Base-by-base conservation (phyloP, 2,329 filamentous ascomycete genomes). In the Didymosphaeria variabile region DNA sequence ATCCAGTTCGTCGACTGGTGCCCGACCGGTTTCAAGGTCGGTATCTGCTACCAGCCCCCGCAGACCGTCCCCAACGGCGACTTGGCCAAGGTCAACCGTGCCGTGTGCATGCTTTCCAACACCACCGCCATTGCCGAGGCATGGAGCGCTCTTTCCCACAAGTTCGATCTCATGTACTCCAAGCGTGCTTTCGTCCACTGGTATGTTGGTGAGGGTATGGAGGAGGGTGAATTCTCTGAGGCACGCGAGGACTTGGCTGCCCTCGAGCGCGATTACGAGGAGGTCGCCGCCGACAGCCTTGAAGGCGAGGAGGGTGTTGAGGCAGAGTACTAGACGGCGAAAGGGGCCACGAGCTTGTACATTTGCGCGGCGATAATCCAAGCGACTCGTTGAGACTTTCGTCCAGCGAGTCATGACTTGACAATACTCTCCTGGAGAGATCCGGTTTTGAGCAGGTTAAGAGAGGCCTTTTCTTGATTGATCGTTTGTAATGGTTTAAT, bases 121-220 rank as follows among this genome's bases (percentile, higher is more conserved):
- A 99, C 95, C 74, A 99, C 95, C 56, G 94, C 95, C 77, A 99
- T 99, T 77, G 92, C 94, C 77, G 94, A 98, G 85, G 95, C 95
- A 67, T 99, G 95, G 95, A 94, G 92, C 67, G 93, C 93, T 70
- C 89, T 99, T 68, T 96, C 93, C 65, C 88, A 91, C 88, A 99
- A 99, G 86, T 99, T 99, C 86, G 95, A 99, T 79, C 92, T 99
- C 81, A 99, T 99, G 95, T 97, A 98, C 90, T 96, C 93, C 82
- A 99, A 99, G 91, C 95, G 95, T 86, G 95, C 95, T 66, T 99
- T 99, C 84, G 95, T 99, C 69, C 95, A 99, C 86, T 99, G 95
- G 95, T 99, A 98, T 77, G 95, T 99, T 79, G 95, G 95, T 85
- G 95, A 98, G 87, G 95, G 95, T 89, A 99, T 99, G 95, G 95